A percentile compares a stretch with the other conserved stretches of the same genome.
These are phyloP conservation scores for Hypoxylon sp. DNA, from an alignment of 2,329 filamentous ascomycete genomes.

Conservation along the genomic window DNA sequence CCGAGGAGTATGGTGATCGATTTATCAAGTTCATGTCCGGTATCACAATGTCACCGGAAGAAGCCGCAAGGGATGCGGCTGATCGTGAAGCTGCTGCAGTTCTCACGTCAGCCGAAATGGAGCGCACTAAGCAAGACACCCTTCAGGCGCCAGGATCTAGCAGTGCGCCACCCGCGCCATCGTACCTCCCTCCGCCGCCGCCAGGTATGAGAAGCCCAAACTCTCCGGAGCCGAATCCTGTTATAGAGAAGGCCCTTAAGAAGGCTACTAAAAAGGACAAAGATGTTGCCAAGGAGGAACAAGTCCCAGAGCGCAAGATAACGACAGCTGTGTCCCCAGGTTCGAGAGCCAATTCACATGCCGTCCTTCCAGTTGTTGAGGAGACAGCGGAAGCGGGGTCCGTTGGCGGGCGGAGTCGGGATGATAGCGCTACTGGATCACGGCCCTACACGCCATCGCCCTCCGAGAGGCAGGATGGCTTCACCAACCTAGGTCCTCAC, in stretches of 20 bases:
- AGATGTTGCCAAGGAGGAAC: slow-evolving; percentile 52
- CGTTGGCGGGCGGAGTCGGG: slow-evolving; percentile 71
- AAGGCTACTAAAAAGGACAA: slow-evolving; percentile 53
- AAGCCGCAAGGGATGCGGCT: slow-evolving; percentile 77
- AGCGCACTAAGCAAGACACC: slow-evolving; percentile 35
- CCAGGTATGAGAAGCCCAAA: slow-evolving; percentile 53
- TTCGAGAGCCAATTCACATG: slow-evolving; percentile 51
- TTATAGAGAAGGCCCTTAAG: slow-evolving; percentile 51
- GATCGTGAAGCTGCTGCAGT: slow-evolving; percentile 69
- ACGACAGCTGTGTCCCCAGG: slow-evolving; percentile 49
- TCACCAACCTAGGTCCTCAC: slow-evolving; percentile 54
- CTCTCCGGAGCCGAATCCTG: slow-evolving; percentile 53
- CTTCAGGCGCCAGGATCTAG: slow-evolving; percentile 25
- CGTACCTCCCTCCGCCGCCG: slow-evolving; percentile 54
- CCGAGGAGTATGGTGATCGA: slow-evolving; percentile 90
- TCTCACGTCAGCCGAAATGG: slow-evolving; percentile 52
- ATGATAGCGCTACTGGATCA: slow-evolving; percentile 58
- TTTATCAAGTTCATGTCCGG: slow-evolving; percentile 94
- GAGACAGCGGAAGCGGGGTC: slow-evolving; percentile 86
- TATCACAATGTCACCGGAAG: slow-evolving; percentile 91
- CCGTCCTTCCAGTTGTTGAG: slow-evolving; percentile 84
- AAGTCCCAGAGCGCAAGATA: slow-evolving; percentile 53
- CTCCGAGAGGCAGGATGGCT: slow-evolving; percentile 55
- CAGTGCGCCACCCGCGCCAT: slow-evolving; percentile 48
- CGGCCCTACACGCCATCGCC: slow-evolving; percentile 55